Evolutionary conservation across 1,284 basidiomycete species (phyloP), one percentile per base, ranked within the genome.

Genomic region (Prillingera fragicola): DNA sequence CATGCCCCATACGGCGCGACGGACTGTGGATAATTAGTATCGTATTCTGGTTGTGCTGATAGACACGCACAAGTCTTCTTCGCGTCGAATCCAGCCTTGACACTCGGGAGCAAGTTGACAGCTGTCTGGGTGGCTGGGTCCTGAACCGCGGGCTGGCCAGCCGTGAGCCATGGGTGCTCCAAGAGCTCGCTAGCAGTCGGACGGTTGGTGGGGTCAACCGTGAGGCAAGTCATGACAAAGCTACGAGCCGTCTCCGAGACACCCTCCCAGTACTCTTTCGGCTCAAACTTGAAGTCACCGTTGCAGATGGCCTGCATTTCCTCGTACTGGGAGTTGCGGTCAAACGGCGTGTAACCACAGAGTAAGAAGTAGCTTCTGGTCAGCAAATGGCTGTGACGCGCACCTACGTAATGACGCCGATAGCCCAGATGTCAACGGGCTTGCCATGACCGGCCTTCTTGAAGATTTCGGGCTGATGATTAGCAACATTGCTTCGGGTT

Each of bases 391-490:
- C 8, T n/a, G 17, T 8, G 13, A 28, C 3, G 0, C 14, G 5
- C 7, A 54, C 62, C 21, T 41, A 69, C 65, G 89, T 86, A 69
- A 95, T 90, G 43, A 96, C 91, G 44, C 91, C 91, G 79, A 95
- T 91, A 1, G 91, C 90, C 90, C 90, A 96, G 53, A 97, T 77
- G 65, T 96, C 94, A 21, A 97, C 94, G 1, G 94, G 91, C 72
- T 90, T 95, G 32, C 87, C 83, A 62, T 98, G 92, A 1, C 94
- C 94, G 41, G 82, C 85, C 73, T 94, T 94, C 69, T 85, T 85
- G 78, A 98, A 98, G 59, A 98, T 96, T 71, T 96, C 94, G 0
- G 94, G 92, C 58, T 65, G 39, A 12, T 23, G 15, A 24, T 48
- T 8, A 48, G 41, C 47, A 15, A 27, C n/a, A 10, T 29, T 17